Base-by-base conservation (phyloP, 2,329 filamentous ascomycete genomes). In the Cercospora citrullina region DNA sequence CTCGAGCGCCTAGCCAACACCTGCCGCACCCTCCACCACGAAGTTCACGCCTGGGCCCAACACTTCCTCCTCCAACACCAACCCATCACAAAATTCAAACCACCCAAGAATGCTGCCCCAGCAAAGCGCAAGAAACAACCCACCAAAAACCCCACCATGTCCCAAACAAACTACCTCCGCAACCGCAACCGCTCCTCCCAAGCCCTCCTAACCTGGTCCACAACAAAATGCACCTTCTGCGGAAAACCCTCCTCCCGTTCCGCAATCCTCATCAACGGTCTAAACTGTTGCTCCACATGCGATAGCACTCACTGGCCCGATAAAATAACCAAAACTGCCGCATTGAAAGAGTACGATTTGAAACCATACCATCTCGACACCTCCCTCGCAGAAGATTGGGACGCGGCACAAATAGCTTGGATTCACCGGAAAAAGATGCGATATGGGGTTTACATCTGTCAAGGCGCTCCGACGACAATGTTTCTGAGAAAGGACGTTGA, bases 301-400 rank as follows among this genome's bases (percentile, higher is more conserved):
- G 77, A 78, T 57, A 69, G 68, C 39, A 63, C 61, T 48, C 59
- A 77, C 16, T 78, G 76, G 75, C 68, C 72, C 4, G 72, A 74
- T n/a, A 77, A 74, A 64, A 76, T 77, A 31, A 77, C 75, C 36
- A 74, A 74, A 66, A 77, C 74, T 0, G 53, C 71, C 14, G 76
- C 76, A 2, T 72, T 69, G 30, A 69, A 68, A 12, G 45, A 72
- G 30, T 76, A 65, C 64, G 63, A 70, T 6, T 63, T 77, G 4
- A 69, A 68, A 8, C 69, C 74, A 10, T 61, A 74, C 23, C 73
- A 75, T 18, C 69, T 77, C 2, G 63, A 58, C 75, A 18, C 73
- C 70, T 4, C 58, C 62, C 7, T 60, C 57, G n/a, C 59, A 69
- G 18, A 45, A 26, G 28, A 48, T 51, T 18, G 14, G 33, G 18